A percentile compares a stretch with the other conserved stretches of the same genome.
phyloP scores from a whole-genome alignment of 2,329 filamentous ascomycete species.

The Periconia sp. region DNA sequence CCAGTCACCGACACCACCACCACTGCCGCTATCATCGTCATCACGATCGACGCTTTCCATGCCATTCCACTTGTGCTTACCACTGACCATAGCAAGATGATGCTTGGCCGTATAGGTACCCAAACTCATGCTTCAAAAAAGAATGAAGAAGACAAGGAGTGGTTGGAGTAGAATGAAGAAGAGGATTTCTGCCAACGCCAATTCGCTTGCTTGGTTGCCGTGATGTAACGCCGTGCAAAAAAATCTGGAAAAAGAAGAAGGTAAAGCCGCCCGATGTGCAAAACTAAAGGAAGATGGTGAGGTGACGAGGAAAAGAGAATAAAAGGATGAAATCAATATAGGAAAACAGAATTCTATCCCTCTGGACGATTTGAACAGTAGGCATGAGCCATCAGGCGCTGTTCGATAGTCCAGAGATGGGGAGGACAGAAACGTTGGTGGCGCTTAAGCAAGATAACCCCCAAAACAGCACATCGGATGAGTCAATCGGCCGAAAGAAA shows the following conservation, averaged over 20 bases:
- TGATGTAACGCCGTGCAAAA: neutral
- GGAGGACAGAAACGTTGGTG: neutral
- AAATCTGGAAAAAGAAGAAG: neutral
- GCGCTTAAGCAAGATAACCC: no score
- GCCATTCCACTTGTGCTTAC: no score
- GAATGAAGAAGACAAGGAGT: neutral
- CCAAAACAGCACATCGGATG: no score
- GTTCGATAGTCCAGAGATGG: neutral
- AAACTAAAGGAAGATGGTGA: neutral
- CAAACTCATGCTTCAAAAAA: no score
- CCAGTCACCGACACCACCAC: no score
- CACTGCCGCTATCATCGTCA: no score
- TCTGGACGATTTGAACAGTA: neutral
- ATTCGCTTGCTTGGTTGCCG: neutral
- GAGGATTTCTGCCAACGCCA: neutral
- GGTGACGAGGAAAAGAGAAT: neutral
- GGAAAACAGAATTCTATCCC: neutral
- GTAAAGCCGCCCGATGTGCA: no score
- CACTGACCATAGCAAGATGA: no score
- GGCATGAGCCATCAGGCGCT: neutral
- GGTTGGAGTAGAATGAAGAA: neutral
- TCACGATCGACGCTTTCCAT: no score
- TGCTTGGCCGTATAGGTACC: no score
- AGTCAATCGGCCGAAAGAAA: neutral
- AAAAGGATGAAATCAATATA: neutral